phyloP scores from a whole-genome alignment of 2,329 filamentous ascomycete species.

The Xylariales sp. region DNA sequence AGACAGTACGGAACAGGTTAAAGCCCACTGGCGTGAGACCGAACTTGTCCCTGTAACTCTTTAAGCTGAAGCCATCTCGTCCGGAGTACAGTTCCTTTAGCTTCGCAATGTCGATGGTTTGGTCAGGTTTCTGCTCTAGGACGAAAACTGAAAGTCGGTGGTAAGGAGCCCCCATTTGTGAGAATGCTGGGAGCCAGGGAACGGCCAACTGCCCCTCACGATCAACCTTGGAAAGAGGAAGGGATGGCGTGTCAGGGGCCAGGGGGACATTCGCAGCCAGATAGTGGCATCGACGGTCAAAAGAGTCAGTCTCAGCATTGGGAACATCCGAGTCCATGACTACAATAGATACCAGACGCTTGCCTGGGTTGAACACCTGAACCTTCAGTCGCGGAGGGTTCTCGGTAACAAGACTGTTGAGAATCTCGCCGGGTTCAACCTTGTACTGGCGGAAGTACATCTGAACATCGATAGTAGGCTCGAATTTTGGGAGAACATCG shows the following conservation, averaged over 20 bases:
- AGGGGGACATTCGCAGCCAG: constrained; percentile 65
- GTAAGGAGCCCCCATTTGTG: constrained; percentile 87
- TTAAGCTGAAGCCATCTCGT: constrained; percentile 69
- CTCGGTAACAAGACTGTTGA: constrained; percentile 72
- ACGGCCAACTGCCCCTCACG: constrained; percentile 62
- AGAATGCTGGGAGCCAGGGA: constrained; percentile 81
- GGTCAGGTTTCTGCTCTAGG: constrained; percentile 68
- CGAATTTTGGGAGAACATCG: constrained; percentile 77
- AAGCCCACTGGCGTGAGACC: constrained; percentile 71
- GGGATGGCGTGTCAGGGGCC: constrained; percentile 46
- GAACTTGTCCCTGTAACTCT: constrained; percentile 69
- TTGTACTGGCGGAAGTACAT: constrained; percentile 71
- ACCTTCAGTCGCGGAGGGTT: constrained; percentile 70
- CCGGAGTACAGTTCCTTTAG: constrained; percentile 48
- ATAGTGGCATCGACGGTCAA: constrained; percentile 81
- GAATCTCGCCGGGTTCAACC: constrained; percentile 71
- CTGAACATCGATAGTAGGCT: constrained; percentile 74
- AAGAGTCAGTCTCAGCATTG: constrained; percentile 67
- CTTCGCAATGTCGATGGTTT: constrained; percentile 52
- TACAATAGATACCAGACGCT: constrained; percentile 77
- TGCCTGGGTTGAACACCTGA: constrained; percentile 78
- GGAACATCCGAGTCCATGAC: constrained; percentile 92
- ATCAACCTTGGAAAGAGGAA: constrained; percentile 62
- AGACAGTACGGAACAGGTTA: constrained; percentile 81
- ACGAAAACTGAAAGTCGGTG: constrained; percentile 84